Base-by-base conservation (phyloP, 768 basidiomycete species). In the Amanita exitialis region DNA sequence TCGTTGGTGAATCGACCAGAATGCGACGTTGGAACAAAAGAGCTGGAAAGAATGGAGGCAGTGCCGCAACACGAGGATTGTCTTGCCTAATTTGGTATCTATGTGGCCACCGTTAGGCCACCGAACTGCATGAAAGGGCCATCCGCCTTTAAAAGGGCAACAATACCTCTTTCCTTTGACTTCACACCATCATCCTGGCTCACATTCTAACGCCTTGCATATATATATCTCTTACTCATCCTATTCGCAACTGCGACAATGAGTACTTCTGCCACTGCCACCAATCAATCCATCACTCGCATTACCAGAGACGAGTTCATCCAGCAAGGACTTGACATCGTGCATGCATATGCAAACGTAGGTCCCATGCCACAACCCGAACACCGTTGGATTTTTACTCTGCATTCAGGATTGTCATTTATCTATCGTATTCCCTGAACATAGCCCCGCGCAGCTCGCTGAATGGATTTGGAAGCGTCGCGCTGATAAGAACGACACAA, bases 231-330 rank as follows among this genome's bases (percentile, higher is more conserved):
- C 20, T 16, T 48, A 23, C 37, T 48, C 28, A 9, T 21, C 36
- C 13, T 16, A 4, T 20, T 38, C 25, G n/a, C 25, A 25, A 25
- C 25, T 23, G 20, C 21, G 25, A 20, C 38, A 4, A 53, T 42
- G 38, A 32, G 35, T 13, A 41, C n/a, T 23, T 4, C 23, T 34
- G 37, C 49, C 25, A 35, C 43, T 13, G 34, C 39, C 28, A 49
- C 3, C 36, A 23, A 12, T 21, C 47, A 47, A 21, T 12, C 36
- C 23, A 34, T 42, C 25, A 41, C 10, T n/a, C 25, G 48, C 9
- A 53, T 53, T 27, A 53, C 51, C 7, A 53, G 32, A 18, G 43
- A 32, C 13, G 51, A 56, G 23, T 36, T 49, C 37, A 49, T 56
- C 38, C 43, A 42, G 15, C 54, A 56, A 42, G 54, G 47, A 2